These are phyloP conservation scores for Phytophthora cactorum DNA, from an alignment of 352 stramenopile genomes.

Conservation along the genomic window DNA sequence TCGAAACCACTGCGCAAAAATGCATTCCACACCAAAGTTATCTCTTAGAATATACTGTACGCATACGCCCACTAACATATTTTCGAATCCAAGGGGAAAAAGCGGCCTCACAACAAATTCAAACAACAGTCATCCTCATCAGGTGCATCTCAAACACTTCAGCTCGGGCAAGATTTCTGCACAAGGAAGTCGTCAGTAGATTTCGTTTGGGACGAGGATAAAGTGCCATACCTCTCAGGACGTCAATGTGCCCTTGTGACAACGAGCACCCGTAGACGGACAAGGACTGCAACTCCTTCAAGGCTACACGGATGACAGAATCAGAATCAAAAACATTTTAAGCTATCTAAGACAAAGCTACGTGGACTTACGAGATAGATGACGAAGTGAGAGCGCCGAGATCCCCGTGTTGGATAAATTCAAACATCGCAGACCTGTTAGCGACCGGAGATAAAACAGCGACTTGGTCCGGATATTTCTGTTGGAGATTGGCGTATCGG, in stretches of 20 bases:
- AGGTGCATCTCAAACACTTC: slow-evolving; percentile 54
- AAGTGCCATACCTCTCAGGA: slow-evolving; percentile 47
- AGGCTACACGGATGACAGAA: slow-evolving; percentile 31
- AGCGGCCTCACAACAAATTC: slow-evolving; percentile 13
- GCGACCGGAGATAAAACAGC: slow-evolving; percentile 58
- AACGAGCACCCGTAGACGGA: slow-evolving; percentile 65
- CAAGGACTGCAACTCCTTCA: slow-evolving; percentile 61
- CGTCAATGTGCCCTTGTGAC: slow-evolving; percentile 56
- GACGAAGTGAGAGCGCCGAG: slow-evolving; percentile 65
- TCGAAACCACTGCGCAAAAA: slow-evolving; percentile 23
- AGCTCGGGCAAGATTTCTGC: slow-evolving; percentile 63
- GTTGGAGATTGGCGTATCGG: not conserved
- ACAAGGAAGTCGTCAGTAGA: slow-evolving; percentile 5
- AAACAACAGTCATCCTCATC: slow-evolving; percentile 9
- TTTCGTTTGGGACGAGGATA: not conserved
- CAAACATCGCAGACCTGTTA: slow-evolving; percentile 65
- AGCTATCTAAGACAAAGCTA: not conserved
- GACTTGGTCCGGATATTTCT: slow-evolving; percentile 81
- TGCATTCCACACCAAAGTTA: slow-evolving; percentile 5
- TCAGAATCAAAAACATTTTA: slow-evolving; percentile 2
- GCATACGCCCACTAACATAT: slow-evolving; percentile 17
- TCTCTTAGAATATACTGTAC: slow-evolving; percentile 27
- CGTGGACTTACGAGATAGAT: slow-evolving; percentile 63
- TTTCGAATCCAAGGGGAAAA: slow-evolving; percentile 11
- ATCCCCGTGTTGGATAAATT: slow-evolving; percentile 85